Evolutionary conservation across 2,329 filamentous ascomycete genomes (phyloP), one percentile per base, ranked within the genome.

Genomic region (Beauveria bassiana): DNA sequence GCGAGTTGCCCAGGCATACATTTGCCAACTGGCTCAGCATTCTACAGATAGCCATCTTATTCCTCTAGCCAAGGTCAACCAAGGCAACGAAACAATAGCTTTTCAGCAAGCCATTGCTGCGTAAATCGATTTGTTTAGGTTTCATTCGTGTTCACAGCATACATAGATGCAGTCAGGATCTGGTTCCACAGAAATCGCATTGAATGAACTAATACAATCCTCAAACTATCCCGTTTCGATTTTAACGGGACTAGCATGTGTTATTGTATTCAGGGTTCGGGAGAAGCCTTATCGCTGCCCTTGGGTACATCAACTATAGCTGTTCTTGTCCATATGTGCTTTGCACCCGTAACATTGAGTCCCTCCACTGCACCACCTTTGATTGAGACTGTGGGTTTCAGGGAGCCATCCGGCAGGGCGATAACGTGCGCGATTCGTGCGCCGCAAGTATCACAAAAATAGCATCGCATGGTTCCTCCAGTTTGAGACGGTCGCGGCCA

Each of bases 1-100:
- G 51, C 78, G 76, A 62, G 78, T 85, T 5, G 80, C 82, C n/a
- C 80, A 86, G 72, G 74, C 75, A 5, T 86, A 86, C 65, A 68
- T 83, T 54, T 73, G 74, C 12, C 74, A 75, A 38, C 70, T 81
- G 24, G 69, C 70, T 3, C 69, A 70, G 2, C 45, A 34, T 14
- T 69, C 70, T 18, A 65, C 69, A 24, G 71, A 74, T 24, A 70
- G 75, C 8, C 71, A 78, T 66, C 70, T 80, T 54, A 79, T 75
- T 8, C 81, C 82, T 1, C 72, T 87, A 49, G 83, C 80, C 7
- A 85, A 85, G 69, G 83, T 86, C 18, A 73, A 74, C 0, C 78
- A 87, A 62, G 84, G 84, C 0, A 77, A 74, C 60, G 84, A 87
- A 71, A 82, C 79, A 61, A 69, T 71, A 49, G 77, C 78, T 0